Evolutionary conservation across 148 eudicot species (phyloP).

Genomic region (Fallopia convolvulus): DNA sequence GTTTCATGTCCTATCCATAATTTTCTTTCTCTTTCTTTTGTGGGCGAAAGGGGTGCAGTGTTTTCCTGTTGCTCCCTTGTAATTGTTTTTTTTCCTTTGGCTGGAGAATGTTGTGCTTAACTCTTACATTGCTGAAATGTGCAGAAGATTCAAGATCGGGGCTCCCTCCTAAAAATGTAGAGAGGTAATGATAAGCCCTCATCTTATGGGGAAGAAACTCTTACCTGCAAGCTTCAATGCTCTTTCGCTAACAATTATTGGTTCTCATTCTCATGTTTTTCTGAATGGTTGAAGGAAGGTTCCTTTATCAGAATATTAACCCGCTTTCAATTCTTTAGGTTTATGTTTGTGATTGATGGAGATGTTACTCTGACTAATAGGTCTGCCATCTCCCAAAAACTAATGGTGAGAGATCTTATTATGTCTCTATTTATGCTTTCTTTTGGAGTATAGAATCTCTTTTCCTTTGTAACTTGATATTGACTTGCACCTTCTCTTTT

Average conservation of each 20-base stretch:
- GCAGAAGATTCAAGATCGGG: slow-evolving; percentile 81
- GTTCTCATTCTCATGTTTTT: not conserved
- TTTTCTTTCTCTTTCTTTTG: not conserved
- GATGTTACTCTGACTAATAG: slow-evolving; percentile 41
- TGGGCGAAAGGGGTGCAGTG: not conserved
- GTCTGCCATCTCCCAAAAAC: slow-evolving; percentile 39
- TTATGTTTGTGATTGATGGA: slow-evolving; percentile 79
- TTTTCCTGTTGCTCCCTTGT: not conserved
- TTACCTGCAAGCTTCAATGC: not conserved
- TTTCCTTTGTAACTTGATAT: not conserved
- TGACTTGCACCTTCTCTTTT: no score
- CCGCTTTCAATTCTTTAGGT: slow-evolving; percentile 27
- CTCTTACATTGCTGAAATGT: not conserved
- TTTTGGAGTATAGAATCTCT: not conserved
- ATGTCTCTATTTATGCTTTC: slow-evolving; percentile 5
- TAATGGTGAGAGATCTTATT: slow-evolving; percentile 36
- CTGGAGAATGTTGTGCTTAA: slow-evolving; percentile 1
- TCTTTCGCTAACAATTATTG: not conserved
- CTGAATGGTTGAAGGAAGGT: not conserved
- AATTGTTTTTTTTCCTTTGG: not conserved
- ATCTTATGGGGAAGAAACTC: not conserved
- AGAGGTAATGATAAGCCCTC: slow-evolving; percentile 39
- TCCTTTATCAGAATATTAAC: not conserved
- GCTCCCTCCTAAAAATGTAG: slow-evolving; percentile 60
- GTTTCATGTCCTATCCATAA: not conserved